Base-by-base conservation (phyloP, 2,329 filamentous ascomycete genomes). In the Aspergillus sp. region DNA sequence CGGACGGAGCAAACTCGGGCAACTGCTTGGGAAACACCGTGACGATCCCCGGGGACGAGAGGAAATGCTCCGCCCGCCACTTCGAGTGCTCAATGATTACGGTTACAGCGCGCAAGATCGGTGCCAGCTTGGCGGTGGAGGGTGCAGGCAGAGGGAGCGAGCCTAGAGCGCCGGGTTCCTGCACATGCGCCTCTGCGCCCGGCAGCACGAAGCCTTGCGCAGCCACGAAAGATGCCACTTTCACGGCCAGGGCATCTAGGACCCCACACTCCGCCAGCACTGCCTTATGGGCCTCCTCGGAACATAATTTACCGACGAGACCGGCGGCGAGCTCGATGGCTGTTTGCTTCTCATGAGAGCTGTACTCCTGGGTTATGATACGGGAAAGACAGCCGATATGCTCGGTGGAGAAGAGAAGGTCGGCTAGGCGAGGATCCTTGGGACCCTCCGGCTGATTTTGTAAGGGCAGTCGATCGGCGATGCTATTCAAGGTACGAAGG, bases 51-150 rank as follows among this genome's bases (percentile, higher is more conserved):
- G 88, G 88, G 1, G 89, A 89, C 60, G 85, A 88, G 49, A 89
- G 76, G 52, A 91, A 83, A 67, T 91, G 85, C 64, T 88, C 88
- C 10, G 91, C 88, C 56, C 92, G 86, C 74, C 89, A 90, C 65
- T 88, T 89, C 0, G 94, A 97, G 67, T 91, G 86, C 61, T 87
- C 85, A 53, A 96, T 85, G 52, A 97, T 89, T 50, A 87, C 84
- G 20, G 87, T 84, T 54, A 96, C 85, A 0, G 93, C 91, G 62
- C 92, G 88, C 6, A 98, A 78, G 18, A 96, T 84, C 10, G 87
- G 86, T 1, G 87, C 83, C 45, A 96, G 77, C 60, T 84, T 85
- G 26, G 85, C 80, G 16, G 79, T 80, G 14, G 81, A 77, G 2
- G 85, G 83, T 7, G 90, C 85, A 24, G 89, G 81, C 3, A 82